These are phyloP conservation scores for Curvularia verruculosa DNA, from an alignment of 2,329 filamentous ascomycete species.

Conservation along the genomic window DNA sequence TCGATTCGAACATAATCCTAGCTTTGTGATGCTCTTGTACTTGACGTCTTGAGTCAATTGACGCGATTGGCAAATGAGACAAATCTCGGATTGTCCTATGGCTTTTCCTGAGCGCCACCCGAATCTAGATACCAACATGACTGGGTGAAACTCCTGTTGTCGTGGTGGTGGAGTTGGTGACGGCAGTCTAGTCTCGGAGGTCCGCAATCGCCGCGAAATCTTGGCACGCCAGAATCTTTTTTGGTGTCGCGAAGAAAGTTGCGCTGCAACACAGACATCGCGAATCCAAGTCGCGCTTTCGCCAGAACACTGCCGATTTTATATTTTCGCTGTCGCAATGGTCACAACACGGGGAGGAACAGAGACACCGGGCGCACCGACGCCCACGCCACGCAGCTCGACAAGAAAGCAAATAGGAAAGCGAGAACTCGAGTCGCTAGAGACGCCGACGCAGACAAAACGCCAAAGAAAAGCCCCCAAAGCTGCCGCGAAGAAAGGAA, in stretches of 20 bases:
- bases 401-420: slow-evolving; percentile 33
- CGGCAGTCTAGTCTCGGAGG: slow-evolving; percentile 21
- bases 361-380: slow-evolving; percentile 31
- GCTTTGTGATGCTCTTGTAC: slow-evolving; percentile 12
- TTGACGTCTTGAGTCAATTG: slow-evolving; percentile 9
- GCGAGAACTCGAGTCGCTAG: slow-evolving; percentile 37
- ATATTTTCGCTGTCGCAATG: slow-evolving; percentile 31
- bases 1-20: neutral
- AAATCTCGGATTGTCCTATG: slow-evolving; percentile 16
- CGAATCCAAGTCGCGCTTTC: slow-evolving; percentile 36
- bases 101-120: slow-evolving; percentile 16
- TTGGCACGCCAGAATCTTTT: slow-evolving; percentile 29
- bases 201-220: slow-evolving; percentile 33
- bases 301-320: slow-evolving; percentile 11
- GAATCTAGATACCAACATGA: slow-evolving; percentile 31
- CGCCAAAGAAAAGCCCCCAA: slow-evolving; percentile 33
- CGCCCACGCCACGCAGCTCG: slow-evolving; percentile 35
- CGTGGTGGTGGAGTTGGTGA: neutral
- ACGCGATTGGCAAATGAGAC: slow-evolving; percentile 29
- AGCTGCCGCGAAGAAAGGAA: slow-evolving; percentile 18
- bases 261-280: slow-evolving; percentile 13
- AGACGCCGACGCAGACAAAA: slow-evolving; percentile 38
- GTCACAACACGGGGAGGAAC: slow-evolving; percentile 45
- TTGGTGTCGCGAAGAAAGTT: slow-evolving; percentile 29
- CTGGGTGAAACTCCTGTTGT: neutral